A percentile compares a stretch with the other conserved stretches of the same genome.
Evolutionary conservation across 371 early-diverging fungal genomes (phyloP).

Genomic region (Capillidium rhysosporum): DNA sequence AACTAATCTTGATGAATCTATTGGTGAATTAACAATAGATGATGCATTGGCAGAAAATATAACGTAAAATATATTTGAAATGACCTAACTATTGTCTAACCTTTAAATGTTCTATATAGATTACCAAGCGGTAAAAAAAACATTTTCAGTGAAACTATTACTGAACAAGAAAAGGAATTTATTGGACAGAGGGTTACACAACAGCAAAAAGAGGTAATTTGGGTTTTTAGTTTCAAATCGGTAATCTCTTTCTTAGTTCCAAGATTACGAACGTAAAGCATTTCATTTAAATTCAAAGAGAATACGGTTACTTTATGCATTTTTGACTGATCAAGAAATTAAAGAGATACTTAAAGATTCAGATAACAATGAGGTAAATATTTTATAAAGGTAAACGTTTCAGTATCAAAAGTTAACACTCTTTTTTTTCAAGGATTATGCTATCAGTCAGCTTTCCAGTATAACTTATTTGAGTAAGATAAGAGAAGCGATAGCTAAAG

Average conservation of each 20-base stretch:
- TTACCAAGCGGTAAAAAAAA: constrained; percentile 12
- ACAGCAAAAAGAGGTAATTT: constrained; percentile 48
- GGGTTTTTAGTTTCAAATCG: not conserved
- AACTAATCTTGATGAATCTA: not conserved
- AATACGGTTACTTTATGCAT: constrained; percentile 46
- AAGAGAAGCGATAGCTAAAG: constrained; percentile 1
- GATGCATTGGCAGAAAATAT: not conserved
- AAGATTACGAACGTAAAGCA: constrained; percentile 54
- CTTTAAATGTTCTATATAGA: not conserved
- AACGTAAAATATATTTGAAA: not conserved
- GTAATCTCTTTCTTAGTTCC: constrained; percentile 20
- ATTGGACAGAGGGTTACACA: constrained; percentile 70
- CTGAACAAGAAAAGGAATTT: constrained; percentile 62
- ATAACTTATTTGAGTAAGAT: not conserved
- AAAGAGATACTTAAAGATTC: constrained; percentile 51
- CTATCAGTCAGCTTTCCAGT: constrained; percentile 2
- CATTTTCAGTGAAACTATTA: constrained; percentile 67
- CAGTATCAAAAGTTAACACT: not conserved
- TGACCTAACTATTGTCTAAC: not conserved
- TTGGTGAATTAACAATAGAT: not conserved
- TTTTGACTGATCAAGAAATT: constrained; percentile 62
- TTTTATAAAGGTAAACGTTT: not conserved
- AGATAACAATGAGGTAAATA: constrained; percentile 44
- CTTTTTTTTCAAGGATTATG: not conserved
- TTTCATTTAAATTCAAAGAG: constrained; percentile 44